A percentile compares a stretch with the other conserved stretches of the same genome.
Evolutionary conservation across 2,329 filamentous ascomycete species (phyloP).

Genomic region (Graphilbum fragrans): DNA sequence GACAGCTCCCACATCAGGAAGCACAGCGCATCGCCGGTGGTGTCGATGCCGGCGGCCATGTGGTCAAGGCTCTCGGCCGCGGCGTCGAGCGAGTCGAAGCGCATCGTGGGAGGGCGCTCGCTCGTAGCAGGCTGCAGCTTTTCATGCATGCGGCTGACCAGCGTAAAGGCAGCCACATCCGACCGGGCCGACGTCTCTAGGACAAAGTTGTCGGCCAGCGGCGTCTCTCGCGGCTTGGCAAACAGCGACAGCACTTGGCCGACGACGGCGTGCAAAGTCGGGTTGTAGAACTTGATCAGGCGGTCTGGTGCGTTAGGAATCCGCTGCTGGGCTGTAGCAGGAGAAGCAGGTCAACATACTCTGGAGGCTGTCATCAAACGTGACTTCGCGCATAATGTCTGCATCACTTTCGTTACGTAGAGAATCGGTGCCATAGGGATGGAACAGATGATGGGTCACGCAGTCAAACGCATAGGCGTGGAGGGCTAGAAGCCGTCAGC

Average conservation of each 20-base stretch:
- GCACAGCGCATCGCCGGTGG: constrained; percentile 56
- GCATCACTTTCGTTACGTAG: constrained; percentile 42
- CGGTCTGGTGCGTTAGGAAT: constrained; percentile 32
- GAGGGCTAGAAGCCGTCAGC: constrained; percentile 21
- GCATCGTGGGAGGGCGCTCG: constrained; percentile 4
- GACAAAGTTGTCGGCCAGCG: constrained; percentile 47
- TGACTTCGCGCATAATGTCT: constrained; percentile 55
- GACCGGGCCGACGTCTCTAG: constrained; percentile 33
- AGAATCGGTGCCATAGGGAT: constrained; percentile 51
- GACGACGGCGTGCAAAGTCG: constrained; percentile 34
- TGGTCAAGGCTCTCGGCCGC: constrained; percentile 61
- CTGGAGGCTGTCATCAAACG: constrained; percentile 54
- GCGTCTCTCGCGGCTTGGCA: constrained; percentile 42
- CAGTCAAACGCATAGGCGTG: constrained; percentile 61
- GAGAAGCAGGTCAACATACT: constrained; percentile 28
- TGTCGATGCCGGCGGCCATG: constrained; percentile 61
- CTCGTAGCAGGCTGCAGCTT: constrained; percentile 19
- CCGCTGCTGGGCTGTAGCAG: no score
- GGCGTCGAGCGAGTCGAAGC: constrained; percentile 39
- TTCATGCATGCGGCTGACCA: constrained; percentile 45
- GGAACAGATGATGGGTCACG: constrained; percentile 57
- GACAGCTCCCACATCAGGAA: constrained; percentile 64
- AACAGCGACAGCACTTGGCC: constrained; percentile 30
- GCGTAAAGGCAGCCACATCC: constrained; percentile 39
- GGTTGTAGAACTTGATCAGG: constrained; percentile 45